Percentiles rank a stretch among this genome's conserved stretches.
These are phyloP conservation scores for Penicillium nordicum DNA, from an alignment of 2,329 filamentous ascomycete species.

Conservation along the genomic window DNA sequence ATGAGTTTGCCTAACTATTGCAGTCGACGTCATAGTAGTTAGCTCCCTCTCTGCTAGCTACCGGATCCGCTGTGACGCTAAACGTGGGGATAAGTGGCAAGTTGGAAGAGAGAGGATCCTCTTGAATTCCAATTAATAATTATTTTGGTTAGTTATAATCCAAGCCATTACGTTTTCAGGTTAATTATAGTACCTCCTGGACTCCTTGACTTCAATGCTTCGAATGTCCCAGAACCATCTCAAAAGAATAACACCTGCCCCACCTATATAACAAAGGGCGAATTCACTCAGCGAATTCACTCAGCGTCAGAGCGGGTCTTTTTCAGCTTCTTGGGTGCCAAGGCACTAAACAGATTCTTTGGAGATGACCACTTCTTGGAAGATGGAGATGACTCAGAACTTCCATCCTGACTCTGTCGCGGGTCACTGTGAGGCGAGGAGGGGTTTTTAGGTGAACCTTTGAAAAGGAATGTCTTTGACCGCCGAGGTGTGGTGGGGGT, in stretches of 20 bases:
- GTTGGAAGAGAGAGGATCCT: neutral
- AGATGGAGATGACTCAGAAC: constrained; percentile 8
- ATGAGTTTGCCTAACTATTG: constrained; percentile 9
- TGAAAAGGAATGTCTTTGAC: constrained; percentile 16
- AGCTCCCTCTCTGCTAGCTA: neutral
- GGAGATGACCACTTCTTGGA: constrained; percentile 23
- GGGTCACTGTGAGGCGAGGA: constrained; percentile 17
- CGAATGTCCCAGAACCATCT: neutral
- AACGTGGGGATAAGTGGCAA: constrained; percentile 9
- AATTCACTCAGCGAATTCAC: constrained; percentile 3
- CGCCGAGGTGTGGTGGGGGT: constrained; percentile 15
- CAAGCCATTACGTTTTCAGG: constrained; percentile 12
- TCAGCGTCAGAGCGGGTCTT: constrained; percentile 5
- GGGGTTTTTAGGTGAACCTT: constrained; percentile 7
- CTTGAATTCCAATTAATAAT: constrained; percentile 9
- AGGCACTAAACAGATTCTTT: constrained; percentile 14
- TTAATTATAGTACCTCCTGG: constrained; percentile 9
- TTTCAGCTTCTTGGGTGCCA: constrained; percentile 17
- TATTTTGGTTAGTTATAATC: neutral
- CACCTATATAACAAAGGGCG: constrained; percentile 1
- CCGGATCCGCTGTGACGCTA: constrained; percentile 8
- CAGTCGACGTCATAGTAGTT: constrained; percentile 10
- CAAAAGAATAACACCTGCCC: neutral
- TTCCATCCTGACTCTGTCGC: constrained; percentile 12
- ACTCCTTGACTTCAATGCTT: constrained; percentile 1